Conservation (phyloP, 352 stramenopile genomes). For the Phytopythium sindhum region DNA sequence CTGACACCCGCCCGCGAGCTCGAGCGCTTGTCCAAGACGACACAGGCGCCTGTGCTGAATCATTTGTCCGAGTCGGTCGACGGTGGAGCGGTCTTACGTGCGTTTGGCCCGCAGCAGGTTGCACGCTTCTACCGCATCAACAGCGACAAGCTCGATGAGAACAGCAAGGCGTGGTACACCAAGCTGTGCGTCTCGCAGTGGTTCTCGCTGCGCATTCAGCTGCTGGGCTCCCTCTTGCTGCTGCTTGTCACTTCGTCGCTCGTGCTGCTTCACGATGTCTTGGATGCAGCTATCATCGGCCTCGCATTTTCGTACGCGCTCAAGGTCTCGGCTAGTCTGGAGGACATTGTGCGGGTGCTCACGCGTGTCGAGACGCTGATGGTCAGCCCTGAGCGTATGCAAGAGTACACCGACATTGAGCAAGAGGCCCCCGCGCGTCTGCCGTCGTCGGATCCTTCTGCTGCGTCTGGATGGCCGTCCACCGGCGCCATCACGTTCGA, state of each 20-base stretch:
- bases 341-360: slow-evolving; percentile 75
- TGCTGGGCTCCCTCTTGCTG: slow-evolving; percentile 81
- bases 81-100: slow-evolving; percentile 45
- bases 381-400: slow-evolving; percentile 88
- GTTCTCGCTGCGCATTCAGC: slow-evolving; percentile 57
- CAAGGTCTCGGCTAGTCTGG: slow-evolving; percentile 77
- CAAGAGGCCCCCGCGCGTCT: slow-evolving; percentile 42
- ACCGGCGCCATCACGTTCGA: slow-evolving; percentile 78
- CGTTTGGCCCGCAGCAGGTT: slow-evolving; percentile 43
- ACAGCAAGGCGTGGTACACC: slow-evolving; percentile 38
- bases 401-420: slow-evolving; percentile 81
- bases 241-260: slow-evolving; percentile 70
- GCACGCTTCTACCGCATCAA: slow-evolving; percentile 33
- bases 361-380: slow-evolving; percentile 64
- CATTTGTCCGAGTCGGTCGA: slow-evolving; percentile 54
- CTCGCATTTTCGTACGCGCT: slow-evolving; percentile 90
- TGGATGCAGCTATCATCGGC: slow-evolving; percentile 59
- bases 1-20: slow-evolving; percentile 51
- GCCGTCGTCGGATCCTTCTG: slow-evolving; percentile 29
- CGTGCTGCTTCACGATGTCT: slow-evolving; percentile 33
- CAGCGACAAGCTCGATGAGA: slow-evolving; percentile 30
- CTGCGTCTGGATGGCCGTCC: slow-evolving; percentile 62
- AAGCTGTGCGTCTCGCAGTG: slow-evolving; percentile 38
- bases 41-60: slow-evolving; percentile 41
- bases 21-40: slow-evolving; percentile 45